Conservation (phyloP, 2,329 filamentous ascomycete species). For the Magnaporthales sp. region DNA sequence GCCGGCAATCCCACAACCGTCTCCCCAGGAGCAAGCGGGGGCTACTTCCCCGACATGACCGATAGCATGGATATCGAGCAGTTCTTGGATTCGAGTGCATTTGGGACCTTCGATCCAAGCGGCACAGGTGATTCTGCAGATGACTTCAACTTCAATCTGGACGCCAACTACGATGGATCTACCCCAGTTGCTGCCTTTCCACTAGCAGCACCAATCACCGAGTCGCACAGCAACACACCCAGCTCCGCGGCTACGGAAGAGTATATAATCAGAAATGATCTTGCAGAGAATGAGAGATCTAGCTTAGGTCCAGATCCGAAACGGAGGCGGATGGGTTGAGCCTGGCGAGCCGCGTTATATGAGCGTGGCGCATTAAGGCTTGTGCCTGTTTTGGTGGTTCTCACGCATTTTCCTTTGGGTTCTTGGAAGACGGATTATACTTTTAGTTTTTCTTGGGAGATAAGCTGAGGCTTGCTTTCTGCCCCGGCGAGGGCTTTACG, state of each 20-base stretch:
- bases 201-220: conserved; percentile 2
- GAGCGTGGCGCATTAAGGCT: not conserved
- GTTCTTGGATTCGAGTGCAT: conserved; percentile 33
- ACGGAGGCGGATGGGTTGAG: conserved; percentile 26
- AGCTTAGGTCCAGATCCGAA: conserved; percentile 22
- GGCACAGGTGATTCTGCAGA: conserved; percentile 26
- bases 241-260: conserved; percentile 11
- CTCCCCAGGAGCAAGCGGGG: conserved; percentile 11
- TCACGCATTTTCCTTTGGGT: no score
- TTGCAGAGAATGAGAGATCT: conserved; percentile 10
- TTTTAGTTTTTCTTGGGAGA: not conserved
- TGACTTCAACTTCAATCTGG: conserved; percentile 44
- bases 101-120: conserved; percentile 25
- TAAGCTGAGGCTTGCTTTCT: not conserved
- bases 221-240: conserved; percentile 11
- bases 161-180: conserved; percentile 20
- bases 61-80: conserved; percentile 40
- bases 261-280: conserved; percentile 10
- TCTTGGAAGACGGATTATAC: no score
- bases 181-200: conserved; percentile 13
- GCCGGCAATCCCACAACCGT: conserved; percentile 12
- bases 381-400: not conserved
- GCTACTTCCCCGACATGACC: conserved; percentile 14
- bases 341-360: not conserved
- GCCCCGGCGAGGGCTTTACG: not conserved